Conservation (phyloP, 441 rosid species). For the Sinapis alba region DNA sequence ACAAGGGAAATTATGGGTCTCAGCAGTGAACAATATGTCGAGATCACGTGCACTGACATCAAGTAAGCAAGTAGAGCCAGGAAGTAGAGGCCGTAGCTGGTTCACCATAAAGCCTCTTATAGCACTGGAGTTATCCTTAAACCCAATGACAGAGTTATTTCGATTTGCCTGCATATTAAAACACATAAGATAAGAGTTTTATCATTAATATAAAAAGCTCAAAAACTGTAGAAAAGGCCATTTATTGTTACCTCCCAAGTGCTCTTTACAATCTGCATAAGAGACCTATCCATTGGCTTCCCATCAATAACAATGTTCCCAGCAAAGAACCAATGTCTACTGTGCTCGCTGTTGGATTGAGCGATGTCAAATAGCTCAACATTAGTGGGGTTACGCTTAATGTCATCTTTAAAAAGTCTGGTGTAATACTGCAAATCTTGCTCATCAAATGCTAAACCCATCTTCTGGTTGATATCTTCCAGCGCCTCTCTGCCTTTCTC, state of each 20-base stretch:
- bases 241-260: constrained; percentile 66
- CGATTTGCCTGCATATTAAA: constrained; percentile 60
- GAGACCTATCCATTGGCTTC: constrained; percentile 71
- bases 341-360: constrained; percentile 94
- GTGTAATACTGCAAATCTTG: constrained; percentile 93
- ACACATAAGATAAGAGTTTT: neutral
- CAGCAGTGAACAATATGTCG: constrained; percentile 90
- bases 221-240: neutral
- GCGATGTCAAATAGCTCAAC: constrained; percentile 96
- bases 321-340: constrained; percentile 95
- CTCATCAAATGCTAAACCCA: constrained; percentile 97
- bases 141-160: constrained; percentile 89
- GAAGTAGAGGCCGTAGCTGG: constrained; percentile 71
- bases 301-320: constrained; percentile 93
- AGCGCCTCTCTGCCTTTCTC: constrained; percentile 84
- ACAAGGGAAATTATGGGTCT: constrained; percentile 97
- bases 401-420: constrained; percentile 69
- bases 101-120: constrained; percentile 80
- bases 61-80: constrained; percentile 71
- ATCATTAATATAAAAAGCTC: neutral
- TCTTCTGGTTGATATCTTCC: constrained; percentile 88
- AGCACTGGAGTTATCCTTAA: constrained; percentile 96
- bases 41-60: constrained; percentile 53
- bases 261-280: constrained; percentile 97
- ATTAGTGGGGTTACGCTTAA: constrained; percentile 80